Conservation (phyloP, 1,139 yeast genomes). For the Kluyveromyces sp. region DNA sequence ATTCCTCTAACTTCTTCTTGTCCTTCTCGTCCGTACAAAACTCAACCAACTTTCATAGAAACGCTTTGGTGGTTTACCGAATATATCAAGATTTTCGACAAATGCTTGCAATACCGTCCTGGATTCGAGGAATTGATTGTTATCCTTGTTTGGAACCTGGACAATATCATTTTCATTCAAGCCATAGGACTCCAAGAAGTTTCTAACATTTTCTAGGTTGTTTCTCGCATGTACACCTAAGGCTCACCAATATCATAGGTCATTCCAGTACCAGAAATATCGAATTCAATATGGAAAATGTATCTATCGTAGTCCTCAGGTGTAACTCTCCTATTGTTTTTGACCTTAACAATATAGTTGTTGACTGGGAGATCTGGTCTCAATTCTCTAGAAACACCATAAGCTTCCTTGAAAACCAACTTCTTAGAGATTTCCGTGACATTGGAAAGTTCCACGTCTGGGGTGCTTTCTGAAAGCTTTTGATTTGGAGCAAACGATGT, state of each 20-base stretch:
- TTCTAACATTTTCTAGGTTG: constrained; percentile 52
- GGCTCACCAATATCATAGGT: constrained; percentile 95
- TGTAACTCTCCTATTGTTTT: constrained; percentile 89
- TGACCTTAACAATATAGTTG: constrained; percentile 82
- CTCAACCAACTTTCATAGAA: constrained; percentile 77
- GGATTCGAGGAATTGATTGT: constrained; percentile 49
- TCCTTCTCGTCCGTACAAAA: constrained; percentile 68
- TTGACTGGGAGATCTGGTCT: constrained; percentile 89
- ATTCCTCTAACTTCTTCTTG: constrained; percentile 49
- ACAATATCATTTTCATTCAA: constrained; percentile 57
- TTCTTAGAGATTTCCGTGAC: constrained; percentile 56
- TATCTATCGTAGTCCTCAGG: constrained; percentile 86
- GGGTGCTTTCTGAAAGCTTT: constrained; percentile 28
- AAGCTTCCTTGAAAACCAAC: constrained; percentile 78
- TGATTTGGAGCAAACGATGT: constrained; percentile 56
- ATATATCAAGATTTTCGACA: constrained; percentile 72
- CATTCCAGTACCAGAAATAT: constrained; percentile 81
- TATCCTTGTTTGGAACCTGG: constrained; percentile 65
- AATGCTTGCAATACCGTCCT: constrained; percentile 80
- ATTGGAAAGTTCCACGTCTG: constrained; percentile 39
- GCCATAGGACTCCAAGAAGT: constrained; percentile 65
- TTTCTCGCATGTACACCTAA: constrained; percentile 93
- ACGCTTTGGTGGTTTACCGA: constrained; percentile 94
- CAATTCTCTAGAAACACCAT: constrained; percentile 43
- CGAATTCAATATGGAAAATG: constrained; percentile 95